A percentile compares a stretch with the other conserved stretches of the same genome.
phyloP scores from a whole-genome alignment of 2,329 filamentous ascomycete genomes.

The Colletotrichum falcatum region DNA sequence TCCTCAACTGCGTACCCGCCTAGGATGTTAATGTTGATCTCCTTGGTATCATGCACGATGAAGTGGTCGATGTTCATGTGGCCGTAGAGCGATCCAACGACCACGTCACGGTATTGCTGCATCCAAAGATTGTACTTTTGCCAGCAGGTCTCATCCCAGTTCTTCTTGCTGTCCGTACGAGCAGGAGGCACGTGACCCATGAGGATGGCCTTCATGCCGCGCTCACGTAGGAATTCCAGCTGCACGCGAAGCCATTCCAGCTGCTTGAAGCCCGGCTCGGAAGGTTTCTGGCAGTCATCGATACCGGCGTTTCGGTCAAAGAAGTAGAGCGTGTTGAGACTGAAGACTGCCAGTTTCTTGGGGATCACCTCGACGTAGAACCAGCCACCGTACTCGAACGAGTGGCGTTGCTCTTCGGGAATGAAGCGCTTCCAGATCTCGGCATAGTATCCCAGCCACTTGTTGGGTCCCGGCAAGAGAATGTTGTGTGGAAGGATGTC shows the following conservation, averaged over 20 bases:
- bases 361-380: constrained; percentile 95
- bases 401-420: constrained; percentile 90
- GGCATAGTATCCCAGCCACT: constrained; percentile 82
- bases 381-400: constrained; percentile 93
- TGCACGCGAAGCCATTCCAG: constrained; percentile 96
- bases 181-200: constrained; percentile 96
- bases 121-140: constrained; percentile 96
- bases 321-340: constrained; percentile 96
- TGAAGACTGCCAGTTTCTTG: constrained; percentile 86
- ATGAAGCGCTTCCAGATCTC: constrained; percentile 89
- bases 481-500: constrained; percentile 98
- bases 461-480: constrained; percentile 85
- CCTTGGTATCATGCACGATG: constrained; percentile 85
- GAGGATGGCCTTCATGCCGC: constrained; percentile 93
- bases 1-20: constrained; percentile 46
- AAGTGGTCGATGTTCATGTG: constrained; percentile 99
- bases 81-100: constrained; percentile 83
- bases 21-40: constrained; percentile 72
- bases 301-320: constrained; percentile 94
- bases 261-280: constrained; percentile 91
- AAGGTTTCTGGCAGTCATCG: constrained; percentile 83
- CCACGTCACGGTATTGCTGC: constrained; percentile 89
- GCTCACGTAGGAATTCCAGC: constrained; percentile 82
- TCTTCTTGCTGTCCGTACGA: constrained; percentile 83
- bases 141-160: constrained; percentile 98